Base-by-base conservation (phyloP, 208 protist species). In the Jaenimonas drosophilae region DNA sequence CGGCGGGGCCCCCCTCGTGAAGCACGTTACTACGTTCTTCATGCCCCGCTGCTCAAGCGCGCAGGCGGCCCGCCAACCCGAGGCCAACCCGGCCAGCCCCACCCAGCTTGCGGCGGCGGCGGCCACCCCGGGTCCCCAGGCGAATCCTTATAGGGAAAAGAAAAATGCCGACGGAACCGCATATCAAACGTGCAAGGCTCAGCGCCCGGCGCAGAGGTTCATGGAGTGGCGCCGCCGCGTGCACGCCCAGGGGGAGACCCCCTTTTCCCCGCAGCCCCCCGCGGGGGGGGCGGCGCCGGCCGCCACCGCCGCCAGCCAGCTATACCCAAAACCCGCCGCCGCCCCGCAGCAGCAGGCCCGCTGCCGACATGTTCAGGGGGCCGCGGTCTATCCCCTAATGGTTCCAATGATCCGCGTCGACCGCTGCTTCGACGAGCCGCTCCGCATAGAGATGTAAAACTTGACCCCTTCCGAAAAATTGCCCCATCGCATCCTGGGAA, bases 11-110 rank as follows among this genome's bases (percentile, higher is more conserved):
- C 46, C 67, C 5, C 49, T 87, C 25, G 61, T 82, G 20, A 54
- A 64, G 46, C 73, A 74, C 51, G 70, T 72, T 29, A 73, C 55
- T 20, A 74, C 54, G 33, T 87, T 82, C 46, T 67, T 69, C 64
- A 62, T 82, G 46, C 77, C 66, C 3, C 49, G 57, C n/a, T n/a
- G n/a, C n/a, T n/a, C n/a, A 45, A 56, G 30, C 41, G 44, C 59
- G 21, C 67, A 59, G 37, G 38, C 36, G 2, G 5, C 25, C 20
- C 40, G 40, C 34, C 1, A 11, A 19, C 51, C 51, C 26, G 44
- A 38, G 14, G 37, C 21, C 27, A 44, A 66, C 53, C 25, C 48
- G n/a, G 27, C 39, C 4, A 62, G 43, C 32, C 41, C 51, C 12
- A 40, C 67, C 25, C 31, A 64, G 16, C 53, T 48, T 33, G 48